Evolutionary conservation across 2,329 filamentous ascomycete genomes (phyloP), one percentile per base, ranked within the genome.

Genomic region (Colletotrichum tamarilloi): DNA sequence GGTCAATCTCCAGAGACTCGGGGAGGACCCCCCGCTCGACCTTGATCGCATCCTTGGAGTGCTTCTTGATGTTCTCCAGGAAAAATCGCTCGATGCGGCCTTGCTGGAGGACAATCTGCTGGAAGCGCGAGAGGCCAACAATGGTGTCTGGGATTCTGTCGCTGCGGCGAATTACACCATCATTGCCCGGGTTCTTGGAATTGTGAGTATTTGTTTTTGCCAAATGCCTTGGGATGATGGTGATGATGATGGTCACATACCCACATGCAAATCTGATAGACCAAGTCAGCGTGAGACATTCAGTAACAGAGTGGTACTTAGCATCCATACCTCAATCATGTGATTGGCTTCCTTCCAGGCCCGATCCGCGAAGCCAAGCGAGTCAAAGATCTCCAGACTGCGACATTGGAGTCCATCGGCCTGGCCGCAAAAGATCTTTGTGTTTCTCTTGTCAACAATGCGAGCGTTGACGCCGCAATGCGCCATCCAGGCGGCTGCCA

Each of bases 371-470:
- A 95, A 89, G 0, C 90, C 92, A 76, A 95, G 92, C 62, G 89
- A 91, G 76, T 95, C 91, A 68, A 94, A 89, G n/a, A 94, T 93
- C 80, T 95, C 91, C 2, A 94, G 84, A 0, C 91, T 93, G 1
- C 92, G 89, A 75, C 88, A 89, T 81, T 93, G 90, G 9, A 83
- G 80, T 9, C 86, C 84, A 71, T 87, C 84, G 46, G 86, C 85
- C 75, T 87, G 84, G 3, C 85, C 84, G 6, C 79, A 80, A 74
- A 81, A 83, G 49, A 86, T 77, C 73, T 84, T 80, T 74, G 79
- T 76, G 30, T 80, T 79, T 35, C 85, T 80, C 77, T 86, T 86
- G 77, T 87, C 85, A n/a, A 87, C 78, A 42, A 86, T 83, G n/a
- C 85, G 82, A 4, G 84, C 78, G 19, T 80, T 79, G 65, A 86